Base-by-base conservation (phyloP, 805 yeast species). In the Clavispora santaluciae region DNA sequence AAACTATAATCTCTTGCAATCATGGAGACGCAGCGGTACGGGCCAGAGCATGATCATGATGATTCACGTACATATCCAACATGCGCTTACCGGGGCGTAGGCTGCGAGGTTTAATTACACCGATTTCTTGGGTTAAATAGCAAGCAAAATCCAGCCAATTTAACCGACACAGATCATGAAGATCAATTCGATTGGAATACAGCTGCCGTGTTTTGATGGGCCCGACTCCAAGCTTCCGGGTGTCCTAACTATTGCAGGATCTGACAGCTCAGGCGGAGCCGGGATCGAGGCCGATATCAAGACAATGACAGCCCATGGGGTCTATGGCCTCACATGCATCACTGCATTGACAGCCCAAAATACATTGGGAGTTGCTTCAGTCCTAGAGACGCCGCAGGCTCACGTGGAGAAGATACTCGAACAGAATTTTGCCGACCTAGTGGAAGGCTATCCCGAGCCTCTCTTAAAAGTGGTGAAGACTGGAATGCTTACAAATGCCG, bases 261-360 rank as follows among this genome's bases (percentile, higher is more conserved):
- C 91, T 0, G 96, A 87, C 57, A 76, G 81, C 33, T 82, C 91
- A 9, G 96, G 95, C 2, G 95, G 95, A 3, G 95, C 96, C 2
- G 96, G 96, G 3, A 80, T 87, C 37, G 95, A 87, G 59, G 95
- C 95, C 1, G 96, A 87, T 57, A 57, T 87, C 28, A 88, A 88
- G 62, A 80, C 95, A 0, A 75, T 87, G 40, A 70, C 84, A 3
- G 84, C 85, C 1, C 86, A 83, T 52, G 76, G 78, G 12, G 87
- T 87, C 38, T 85, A 81, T 54, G 95, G 86, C 0, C 62, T 82
- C 59, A 83, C 90, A 0, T 83, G 89, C 52, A 79, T 86, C 34
- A 76, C 89, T 7, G 90, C 89, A 2, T 61, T 88, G 43, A 87
- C 95, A 0, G 84, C 89, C 6, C 95, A 88, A 54, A 86, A 88